These are phyloP conservation scores for Cladosporium halotolerans DNA, from an alignment of 2,329 filamentous ascomycete genomes.

Conservation along the genomic window DNA sequence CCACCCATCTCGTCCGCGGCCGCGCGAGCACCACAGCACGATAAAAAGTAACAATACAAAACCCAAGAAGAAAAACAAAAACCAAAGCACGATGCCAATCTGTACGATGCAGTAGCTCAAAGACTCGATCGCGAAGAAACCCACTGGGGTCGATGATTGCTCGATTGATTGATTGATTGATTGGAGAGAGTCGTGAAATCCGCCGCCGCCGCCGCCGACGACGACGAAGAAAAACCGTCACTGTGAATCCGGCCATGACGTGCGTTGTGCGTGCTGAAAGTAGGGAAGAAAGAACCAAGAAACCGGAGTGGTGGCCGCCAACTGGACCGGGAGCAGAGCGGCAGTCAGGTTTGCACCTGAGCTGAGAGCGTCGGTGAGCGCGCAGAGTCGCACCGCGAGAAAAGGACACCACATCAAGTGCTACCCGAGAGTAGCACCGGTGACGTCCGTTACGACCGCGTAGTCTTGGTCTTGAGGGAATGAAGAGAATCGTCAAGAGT, in stretches of 20 bases:
- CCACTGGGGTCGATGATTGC: too few species aligned
- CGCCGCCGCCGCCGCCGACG: too few species aligned
- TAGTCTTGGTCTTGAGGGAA: neutral
- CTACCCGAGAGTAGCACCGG: conserved; percentile 5
- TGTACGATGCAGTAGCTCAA: too few species aligned
- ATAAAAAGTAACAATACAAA: too few species aligned
- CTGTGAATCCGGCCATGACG: conserved; percentile 7
- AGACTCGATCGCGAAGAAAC: too few species aligned
- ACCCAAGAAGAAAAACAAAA: too few species aligned
- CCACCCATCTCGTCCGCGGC: too few species aligned
- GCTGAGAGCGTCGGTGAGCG: neutral
- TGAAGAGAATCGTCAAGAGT: conserved; percentile 11
- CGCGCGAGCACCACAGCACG: too few species aligned
- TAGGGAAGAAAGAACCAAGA: neutral
- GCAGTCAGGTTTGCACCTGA: too few species aligned
- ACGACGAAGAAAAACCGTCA: neutral
- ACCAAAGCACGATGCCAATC: too few species aligned
- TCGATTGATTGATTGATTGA: too few species aligned
- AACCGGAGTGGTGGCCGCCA: neutral
- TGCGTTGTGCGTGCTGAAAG: neutral
- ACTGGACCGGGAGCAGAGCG: too few species aligned
- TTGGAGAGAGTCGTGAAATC: neutral
- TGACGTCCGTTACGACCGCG: neutral
- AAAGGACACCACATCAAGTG: neutral
- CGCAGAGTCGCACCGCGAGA: neutral